These are phyloP conservation scores for Eragrostis tef DNA, from an alignment of 202 grass and related monocot species.

Conservation along the genomic window DNA sequence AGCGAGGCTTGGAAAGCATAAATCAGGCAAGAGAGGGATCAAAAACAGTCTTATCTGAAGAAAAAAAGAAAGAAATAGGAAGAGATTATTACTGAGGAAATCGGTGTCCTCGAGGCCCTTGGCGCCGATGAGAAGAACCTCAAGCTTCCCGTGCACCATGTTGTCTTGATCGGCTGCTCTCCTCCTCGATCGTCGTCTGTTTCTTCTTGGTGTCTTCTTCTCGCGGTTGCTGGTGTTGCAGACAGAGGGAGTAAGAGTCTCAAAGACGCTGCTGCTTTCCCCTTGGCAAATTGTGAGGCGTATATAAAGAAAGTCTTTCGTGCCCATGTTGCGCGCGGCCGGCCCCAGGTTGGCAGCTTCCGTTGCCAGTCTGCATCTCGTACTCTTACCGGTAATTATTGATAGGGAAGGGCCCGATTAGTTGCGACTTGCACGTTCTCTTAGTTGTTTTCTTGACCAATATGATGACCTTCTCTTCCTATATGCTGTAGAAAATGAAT, in stretches of 20 bases:
- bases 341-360: constrained; percentile 21
- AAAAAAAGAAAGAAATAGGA: background rate
- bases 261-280: background rate
- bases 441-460: constrained; percentile 8
- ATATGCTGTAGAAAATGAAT: background rate
- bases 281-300: background rate
- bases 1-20: background rate
- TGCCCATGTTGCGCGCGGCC: background rate
- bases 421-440: background rate
- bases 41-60: background rate
- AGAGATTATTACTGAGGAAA: constrained; percentile 52
- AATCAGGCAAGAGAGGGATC: background rate
- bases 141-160: constrained; percentile 73
- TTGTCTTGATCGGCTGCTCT: background rate
- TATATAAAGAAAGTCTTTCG: background rate
- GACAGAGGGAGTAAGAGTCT: background rate
- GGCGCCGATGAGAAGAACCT: constrained; percentile 79
- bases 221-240: background rate
- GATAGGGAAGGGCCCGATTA: background rate
- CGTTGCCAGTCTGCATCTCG: background rate
- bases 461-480: no score
- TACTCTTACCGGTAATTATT: background rate
- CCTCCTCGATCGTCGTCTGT: background rate
- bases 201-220: background rate
- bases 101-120: constrained; percentile 78